Evolutionary conservation across 192 early-diverging fungal genomes (phyloP).

Genomic region (Coemansia sp.): DNA sequence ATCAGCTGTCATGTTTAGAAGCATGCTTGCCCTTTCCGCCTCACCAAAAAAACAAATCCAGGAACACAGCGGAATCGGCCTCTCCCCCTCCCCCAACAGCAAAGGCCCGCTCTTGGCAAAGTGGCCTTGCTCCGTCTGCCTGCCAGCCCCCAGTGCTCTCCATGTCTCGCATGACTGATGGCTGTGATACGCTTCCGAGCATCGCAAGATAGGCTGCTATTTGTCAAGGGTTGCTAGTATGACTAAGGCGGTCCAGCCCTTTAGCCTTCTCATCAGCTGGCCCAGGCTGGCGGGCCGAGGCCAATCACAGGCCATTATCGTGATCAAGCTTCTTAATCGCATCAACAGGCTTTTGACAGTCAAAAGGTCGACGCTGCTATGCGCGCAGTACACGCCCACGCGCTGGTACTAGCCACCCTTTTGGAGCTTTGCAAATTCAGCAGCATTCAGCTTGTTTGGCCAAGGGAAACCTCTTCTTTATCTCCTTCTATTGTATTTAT

Average conservation of each 20-base stretch:
- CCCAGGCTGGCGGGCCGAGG: background rate
- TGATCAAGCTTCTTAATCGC: background rate
- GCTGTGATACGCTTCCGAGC: background rate
- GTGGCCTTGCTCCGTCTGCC: background rate
- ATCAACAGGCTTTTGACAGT: background rate
- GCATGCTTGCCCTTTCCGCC: background rate
- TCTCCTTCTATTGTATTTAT: background rate
- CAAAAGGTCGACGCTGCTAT: background rate
- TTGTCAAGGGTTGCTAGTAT: background rate
- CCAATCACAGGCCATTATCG: background rate
- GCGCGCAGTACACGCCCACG: constrained; percentile 5
- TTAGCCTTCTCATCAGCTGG: background rate
- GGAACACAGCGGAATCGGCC: constrained; percentile 1
- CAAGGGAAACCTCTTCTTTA: background rate
- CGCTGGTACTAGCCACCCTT: background rate
- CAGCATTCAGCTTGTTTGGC: background rate
- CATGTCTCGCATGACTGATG: background rate
- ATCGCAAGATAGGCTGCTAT: background rate
- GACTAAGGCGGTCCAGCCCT: background rate
- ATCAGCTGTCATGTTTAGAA: background rate
- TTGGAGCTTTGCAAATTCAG: background rate
- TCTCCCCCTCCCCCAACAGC: background rate
- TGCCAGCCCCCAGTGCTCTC: background rate
- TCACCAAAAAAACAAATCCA: background rate
- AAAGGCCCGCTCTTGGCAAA: background rate